Conservation (phyloP, 148 eudicot species). For the Diospyros lotus region DNA sequence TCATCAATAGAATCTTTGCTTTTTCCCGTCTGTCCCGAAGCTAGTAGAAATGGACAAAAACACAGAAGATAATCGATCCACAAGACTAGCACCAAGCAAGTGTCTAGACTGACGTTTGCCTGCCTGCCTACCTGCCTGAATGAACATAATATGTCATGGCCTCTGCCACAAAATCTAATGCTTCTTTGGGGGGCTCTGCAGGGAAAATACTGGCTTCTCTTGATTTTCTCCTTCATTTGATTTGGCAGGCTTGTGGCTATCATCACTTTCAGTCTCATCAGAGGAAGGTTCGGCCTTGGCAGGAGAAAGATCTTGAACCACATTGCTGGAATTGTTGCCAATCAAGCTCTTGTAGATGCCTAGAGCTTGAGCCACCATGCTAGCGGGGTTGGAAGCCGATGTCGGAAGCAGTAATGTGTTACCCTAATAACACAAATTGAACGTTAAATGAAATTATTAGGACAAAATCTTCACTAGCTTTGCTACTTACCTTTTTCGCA, state of each 20-base stretch:
- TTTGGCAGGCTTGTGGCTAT: neutral
- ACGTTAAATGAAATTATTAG: neutral
- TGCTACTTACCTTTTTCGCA: slow-evolving; percentile 68
- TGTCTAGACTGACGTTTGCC: too few species aligned
- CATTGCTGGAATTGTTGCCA: slow-evolving; percentile 19
- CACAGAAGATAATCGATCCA: neutral
- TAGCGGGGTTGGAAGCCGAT: slow-evolving; percentile 43
- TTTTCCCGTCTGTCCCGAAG: neutral
- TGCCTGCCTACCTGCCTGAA: too few species aligned
- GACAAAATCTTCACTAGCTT: neutral
- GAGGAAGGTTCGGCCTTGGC: slow-evolving; percentile 13
- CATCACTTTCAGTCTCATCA: slow-evolving; percentile 10
- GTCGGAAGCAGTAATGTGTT: slow-evolving; percentile 74
- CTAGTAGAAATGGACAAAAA: neutral
- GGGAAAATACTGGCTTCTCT: slow-evolving; percentile 41
- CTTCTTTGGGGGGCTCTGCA: slow-evolving; percentile 40
- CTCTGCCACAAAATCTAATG: neutral
- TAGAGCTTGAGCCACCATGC: slow-evolving; percentile 59
- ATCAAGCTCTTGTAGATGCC: slow-evolving; percentile 52
- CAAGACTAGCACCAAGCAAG: neutral
- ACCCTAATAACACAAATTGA: slow-evolving; percentile 35
- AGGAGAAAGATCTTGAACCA: slow-evolving; percentile 17
- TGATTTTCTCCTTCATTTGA: slow-evolving; percentile 7
- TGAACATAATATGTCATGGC: too few species aligned
- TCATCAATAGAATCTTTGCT: neutral